Percentiles rank a stretch among this genome's conserved stretches.
Evolutionary conservation across 1,284 basidiomycete species (phyloP).

Genomic region (Meira miltonrushii): DNA sequence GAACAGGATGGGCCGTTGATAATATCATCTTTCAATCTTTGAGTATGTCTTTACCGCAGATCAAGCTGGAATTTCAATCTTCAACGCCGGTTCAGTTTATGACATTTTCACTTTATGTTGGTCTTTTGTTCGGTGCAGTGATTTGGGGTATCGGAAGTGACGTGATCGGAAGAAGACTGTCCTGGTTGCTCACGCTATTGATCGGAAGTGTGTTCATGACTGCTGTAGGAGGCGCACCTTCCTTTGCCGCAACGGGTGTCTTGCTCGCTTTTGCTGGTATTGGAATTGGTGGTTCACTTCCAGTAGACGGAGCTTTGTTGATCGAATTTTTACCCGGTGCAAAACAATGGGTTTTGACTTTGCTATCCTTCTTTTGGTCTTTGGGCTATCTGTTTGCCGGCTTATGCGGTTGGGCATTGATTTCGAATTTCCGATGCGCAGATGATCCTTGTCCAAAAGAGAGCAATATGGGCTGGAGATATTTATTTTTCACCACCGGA

Average conservation of each 20-base stretch:
- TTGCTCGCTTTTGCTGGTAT: slow-evolving; percentile 61
- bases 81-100: slow-evolving; percentile 32
- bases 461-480: slow-evolving; percentile 64
- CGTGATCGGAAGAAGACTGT: slow-evolving; percentile 57
- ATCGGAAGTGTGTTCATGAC: slow-evolving; percentile 62
- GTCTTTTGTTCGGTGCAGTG: slow-evolving; percentile 61
- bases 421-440: slow-evolving; percentile 55
- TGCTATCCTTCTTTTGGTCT: slow-evolving; percentile 66
- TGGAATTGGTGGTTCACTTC: slow-evolving; percentile 59
- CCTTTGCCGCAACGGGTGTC: slow-evolving; percentile 58
- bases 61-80: slow-evolving; percentile 35
- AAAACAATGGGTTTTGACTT: slow-evolving; percentile 61
- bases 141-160: slow-evolving; percentile 57
- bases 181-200: slow-evolving; percentile 63
- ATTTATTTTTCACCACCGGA: slow-evolving; percentile 57
- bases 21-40: slow-evolving; percentile 43
- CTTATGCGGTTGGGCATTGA: slow-evolving; percentile 54
- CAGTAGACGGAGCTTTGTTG: slow-evolving; percentile 45
- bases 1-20: slow-evolving; percentile 60
- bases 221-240: slow-evolving; percentile 59
- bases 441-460: slow-evolving; percentile 54
- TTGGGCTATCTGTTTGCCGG: slow-evolving; percentile 58
- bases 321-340: slow-evolving; percentile 44
- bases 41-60: slow-evolving; percentile 38
- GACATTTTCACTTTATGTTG: slow-evolving; percentile 60